Evolutionary conservation across 257 asterid genomes (phyloP), one percentile per base, ranked within the genome.

Genomic region (Nicotiana obtusifolia): DNA sequence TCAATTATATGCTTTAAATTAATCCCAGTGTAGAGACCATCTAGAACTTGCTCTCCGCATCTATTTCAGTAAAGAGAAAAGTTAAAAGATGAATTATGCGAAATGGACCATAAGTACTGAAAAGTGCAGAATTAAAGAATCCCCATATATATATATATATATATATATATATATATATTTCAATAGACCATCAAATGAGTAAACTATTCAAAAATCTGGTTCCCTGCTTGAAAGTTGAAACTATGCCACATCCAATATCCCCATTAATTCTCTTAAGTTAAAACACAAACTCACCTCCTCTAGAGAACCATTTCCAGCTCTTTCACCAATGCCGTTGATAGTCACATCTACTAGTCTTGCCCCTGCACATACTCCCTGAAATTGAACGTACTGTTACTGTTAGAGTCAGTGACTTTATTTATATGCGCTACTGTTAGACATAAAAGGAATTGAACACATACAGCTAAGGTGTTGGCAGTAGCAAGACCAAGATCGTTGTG

Each of bases 401-500:
- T 30, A 30, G 33, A 30, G 4, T 30, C 33, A 30, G 33, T 30
- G 33, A 30, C 33, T 30, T 30, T 30, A 2, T 30, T 30, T 30
- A 30, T 30, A 30, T 30, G 33, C 33, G 33, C 33, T 30, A 30
- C 33, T 30, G 33, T 30, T 30, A 30, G 33, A 30, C 33, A 30
- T 30, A 30, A 30, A 30, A 30, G 33, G 4, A 30, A 2, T 30
- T 30, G 33, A 30, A 30, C 33, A 30, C 33, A 30, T 83, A 94
- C 98, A 83, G 91, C 93, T 81, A 95, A 68, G 75, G 97, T 90
- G 88, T 95, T 95, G 60, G 97, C 97, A n/a, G 97, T 92, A 62
- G 98, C 87, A 76, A 93, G 96, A 66, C 98, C 98, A 84, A 95
- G 94, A 88, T 95, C 98, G 82, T 95, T 93, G 84, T 94, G 98